A percentile compares a stretch with the other conserved stretches of the same genome.
Evolutionary conservation across 768 basidiomycete species (phyloP).

Genomic region (Tricholoma bakamatsutake): DNA sequence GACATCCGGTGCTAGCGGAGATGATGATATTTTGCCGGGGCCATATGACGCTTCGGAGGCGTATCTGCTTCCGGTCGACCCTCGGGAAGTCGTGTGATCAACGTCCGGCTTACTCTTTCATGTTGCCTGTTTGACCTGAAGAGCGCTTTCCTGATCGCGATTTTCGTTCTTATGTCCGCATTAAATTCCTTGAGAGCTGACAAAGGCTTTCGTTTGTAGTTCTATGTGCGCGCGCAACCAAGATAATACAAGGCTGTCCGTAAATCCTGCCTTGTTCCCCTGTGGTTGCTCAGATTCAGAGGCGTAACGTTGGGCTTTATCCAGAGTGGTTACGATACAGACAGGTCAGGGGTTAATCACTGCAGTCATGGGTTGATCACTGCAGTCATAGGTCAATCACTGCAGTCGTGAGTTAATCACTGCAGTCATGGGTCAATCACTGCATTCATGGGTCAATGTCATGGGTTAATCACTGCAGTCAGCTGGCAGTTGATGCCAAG

Average conservation of each 20-base stretch:
- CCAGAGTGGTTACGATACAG: too few relatives aligned
- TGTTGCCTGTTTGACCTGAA: neutral
- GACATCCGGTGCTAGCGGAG: neutral
- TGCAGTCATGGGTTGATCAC: too few relatives aligned
- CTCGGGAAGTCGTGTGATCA: slow-evolving; percentile 54
- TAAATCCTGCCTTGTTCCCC: neutral
- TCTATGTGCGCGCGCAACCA: neutral
- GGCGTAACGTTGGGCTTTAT: too few relatives aligned
- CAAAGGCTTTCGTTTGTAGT: neutral
- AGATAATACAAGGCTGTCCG: neutral
- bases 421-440: too few relatives aligned
- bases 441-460: too few relatives aligned
- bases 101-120: slow-evolving; percentile 44
- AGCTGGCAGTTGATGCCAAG: too few relatives aligned
- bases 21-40: slow-evolving; percentile 76
- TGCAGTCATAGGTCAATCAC: too few relatives aligned
- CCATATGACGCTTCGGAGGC: slow-evolving; percentile 71
- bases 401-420: too few relatives aligned
- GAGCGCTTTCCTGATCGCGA: slow-evolving; percentile 6
- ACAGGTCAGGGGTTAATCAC: too few relatives aligned
- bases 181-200: neutral
- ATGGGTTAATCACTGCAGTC: too few relatives aligned
- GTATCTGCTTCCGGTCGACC: neutral
- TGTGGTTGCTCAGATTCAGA: neutral
- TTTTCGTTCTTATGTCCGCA: neutral